These are phyloP conservation scores for Fusarium avenaceum DNA, from an alignment of 2,329 filamentous ascomycete genomes.

Conservation along the genomic window DNA sequence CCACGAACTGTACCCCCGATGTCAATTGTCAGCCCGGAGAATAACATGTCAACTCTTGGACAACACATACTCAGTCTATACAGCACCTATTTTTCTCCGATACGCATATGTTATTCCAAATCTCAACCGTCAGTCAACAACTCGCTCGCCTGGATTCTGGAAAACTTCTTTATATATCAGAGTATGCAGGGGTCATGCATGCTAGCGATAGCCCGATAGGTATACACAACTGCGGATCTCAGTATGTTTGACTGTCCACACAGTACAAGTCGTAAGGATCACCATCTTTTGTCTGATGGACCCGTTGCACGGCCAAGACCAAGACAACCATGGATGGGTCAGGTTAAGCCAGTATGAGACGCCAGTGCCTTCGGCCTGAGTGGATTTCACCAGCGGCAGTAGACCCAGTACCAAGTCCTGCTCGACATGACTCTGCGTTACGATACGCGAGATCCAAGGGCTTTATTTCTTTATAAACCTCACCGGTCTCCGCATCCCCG, in stretches of 20 bases:
- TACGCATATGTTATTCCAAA: background rate
- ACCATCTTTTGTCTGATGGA: conserved; percentile 10
- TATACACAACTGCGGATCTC: conserved; percentile 19
- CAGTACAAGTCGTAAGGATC: conserved; percentile 2
- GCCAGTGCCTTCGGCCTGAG: conserved; percentile 14
- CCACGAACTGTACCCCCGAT: background rate
- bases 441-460: conserved; percentile 21
- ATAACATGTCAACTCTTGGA: background rate
- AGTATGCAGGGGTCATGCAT: conserved; percentile 23
- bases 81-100: no score
- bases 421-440: conserved; percentile 38
- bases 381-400: conserved; percentile 30
- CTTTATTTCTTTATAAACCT: conserved; percentile 38
- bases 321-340: background rate
- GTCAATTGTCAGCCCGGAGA: background rate
- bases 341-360: conserved; percentile 2
- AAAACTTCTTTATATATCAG: conserved; percentile 2
- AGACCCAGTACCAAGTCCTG: conserved; percentile 27
- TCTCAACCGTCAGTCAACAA: background rate
- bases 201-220: background rate
- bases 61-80: background rate
- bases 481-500: conserved; percentile 14
- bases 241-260: conserved; percentile 9
- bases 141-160: background rate
- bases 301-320: conserved; percentile 24